phyloP scores from a whole-genome alignment of 352 stramenopile species.

The Pythium sukuiense region DNA sequence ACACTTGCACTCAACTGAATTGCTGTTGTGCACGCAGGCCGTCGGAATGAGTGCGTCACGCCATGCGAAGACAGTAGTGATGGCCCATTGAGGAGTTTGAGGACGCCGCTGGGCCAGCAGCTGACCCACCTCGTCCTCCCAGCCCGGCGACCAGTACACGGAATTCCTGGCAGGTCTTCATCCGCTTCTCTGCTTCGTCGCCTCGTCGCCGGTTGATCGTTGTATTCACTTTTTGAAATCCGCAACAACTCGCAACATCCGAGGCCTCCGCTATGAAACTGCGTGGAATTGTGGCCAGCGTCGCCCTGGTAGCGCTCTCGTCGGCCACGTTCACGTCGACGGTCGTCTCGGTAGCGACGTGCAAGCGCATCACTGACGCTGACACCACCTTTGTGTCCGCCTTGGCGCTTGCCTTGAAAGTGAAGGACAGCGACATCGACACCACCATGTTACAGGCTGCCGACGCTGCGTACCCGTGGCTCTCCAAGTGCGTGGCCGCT shows the following conservation, averaged over 20 bases:
- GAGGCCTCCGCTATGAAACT: background rate
- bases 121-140: background rate
- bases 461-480: slow-evolving; percentile 32
- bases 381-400: slow-evolving; percentile 22
- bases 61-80: no score
- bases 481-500: slow-evolving; percentile 43
- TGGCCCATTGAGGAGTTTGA: background rate
- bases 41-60: no score
- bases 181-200: no score
- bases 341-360: slow-evolving; percentile 7
- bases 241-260: background rate
- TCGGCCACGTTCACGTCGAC: slow-evolving; percentile 7
- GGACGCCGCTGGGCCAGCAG: background rate
- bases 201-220: no score
- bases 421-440: slow-evolving; percentile 13
- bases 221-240: background rate
- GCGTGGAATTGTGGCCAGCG: background rate
- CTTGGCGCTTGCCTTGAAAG: slow-evolving; percentile 2
- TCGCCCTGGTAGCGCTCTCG: background rate
- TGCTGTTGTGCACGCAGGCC: no score
- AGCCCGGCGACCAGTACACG: no score
- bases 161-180: background rate
- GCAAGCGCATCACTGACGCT: slow-evolving; percentile 25
- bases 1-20: background rate
- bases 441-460: slow-evolving; percentile 27